phyloP scores from a whole-genome alignment of 306 rosid genomes.

The Malus sieversii region DNA sequence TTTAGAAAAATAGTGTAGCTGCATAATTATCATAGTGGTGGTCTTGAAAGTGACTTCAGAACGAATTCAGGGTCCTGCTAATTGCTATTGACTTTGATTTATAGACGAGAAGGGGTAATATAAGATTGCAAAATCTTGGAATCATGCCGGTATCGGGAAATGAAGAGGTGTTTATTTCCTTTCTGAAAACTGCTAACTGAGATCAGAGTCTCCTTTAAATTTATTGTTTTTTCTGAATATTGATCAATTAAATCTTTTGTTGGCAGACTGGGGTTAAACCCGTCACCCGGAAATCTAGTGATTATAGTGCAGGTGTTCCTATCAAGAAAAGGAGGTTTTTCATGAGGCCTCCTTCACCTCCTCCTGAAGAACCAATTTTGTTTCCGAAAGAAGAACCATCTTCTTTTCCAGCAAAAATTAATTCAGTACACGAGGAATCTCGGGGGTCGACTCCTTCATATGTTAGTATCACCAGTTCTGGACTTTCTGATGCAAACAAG shows the following conservation, averaged over 20 bases:
- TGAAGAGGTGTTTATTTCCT: constrained; percentile 79
- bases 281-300: constrained; percentile 51
- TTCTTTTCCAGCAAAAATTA: constrained; percentile 30
- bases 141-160: constrained; percentile 76
- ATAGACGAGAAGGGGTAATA: constrained; percentile 21
- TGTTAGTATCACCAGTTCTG: constrained; percentile 39
- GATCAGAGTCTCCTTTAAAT: constrained; percentile 35
- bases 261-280: constrained; percentile 85
- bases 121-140: constrained; percentile 41
- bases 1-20: constrained; percentile 12
- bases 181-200: constrained; percentile 50
- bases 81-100: constrained; percentile 19
- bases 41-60: neutral
- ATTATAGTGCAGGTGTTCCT: constrained; percentile 83
- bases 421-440: constrained; percentile 32
- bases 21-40: constrained; percentile 8
- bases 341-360: constrained; percentile 48
- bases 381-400: constrained; percentile 42
- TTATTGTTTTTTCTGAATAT: constrained; percentile 39
- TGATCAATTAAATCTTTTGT: constrained; percentile 65
- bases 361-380: constrained; percentile 43
- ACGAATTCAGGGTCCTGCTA: constrained; percentile 14
- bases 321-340: constrained; percentile 91
- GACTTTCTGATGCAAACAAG: constrained; percentile 33
- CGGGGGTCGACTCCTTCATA: constrained; percentile 40